These are phyloP conservation scores for Ascobolus immersus DNA, from an alignment of 495 filamentous ascomycete species.

Conservation along the genomic window DNA sequence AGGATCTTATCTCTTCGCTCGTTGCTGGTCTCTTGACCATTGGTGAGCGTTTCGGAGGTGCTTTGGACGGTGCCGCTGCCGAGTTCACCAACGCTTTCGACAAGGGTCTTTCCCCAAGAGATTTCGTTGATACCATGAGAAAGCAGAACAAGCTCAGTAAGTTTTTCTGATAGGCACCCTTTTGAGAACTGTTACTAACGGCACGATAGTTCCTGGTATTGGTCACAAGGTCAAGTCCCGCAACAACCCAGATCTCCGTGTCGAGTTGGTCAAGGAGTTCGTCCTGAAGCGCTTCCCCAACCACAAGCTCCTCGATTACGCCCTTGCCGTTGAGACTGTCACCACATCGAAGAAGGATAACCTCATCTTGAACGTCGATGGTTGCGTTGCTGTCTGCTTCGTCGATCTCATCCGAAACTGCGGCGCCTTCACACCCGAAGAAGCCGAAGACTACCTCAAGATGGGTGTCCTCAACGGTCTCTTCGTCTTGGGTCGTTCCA, in stretches of 20 bases:
- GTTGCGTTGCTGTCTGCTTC: conserved; percentile 94
- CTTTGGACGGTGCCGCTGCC: conserved; percentile 88
- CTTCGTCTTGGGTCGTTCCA: conserved; percentile 85
- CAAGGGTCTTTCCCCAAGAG: conserved; percentile 90
- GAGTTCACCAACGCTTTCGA: conserved; percentile 96
- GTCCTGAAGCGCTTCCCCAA: conserved; percentile 90
- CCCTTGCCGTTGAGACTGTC: conserved; percentile 88
- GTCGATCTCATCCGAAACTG: conserved; percentile 93
- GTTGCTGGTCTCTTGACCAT: conserved; percentile 95
- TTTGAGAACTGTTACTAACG: conserved; percentile 16
- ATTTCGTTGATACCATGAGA: conserved; percentile 95
- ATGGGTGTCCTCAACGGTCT: conserved; percentile 99
- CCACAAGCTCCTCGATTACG: conserved; percentile 93
- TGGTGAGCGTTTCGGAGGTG: conserved; percentile 93
- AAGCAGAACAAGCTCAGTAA: conserved; percentile 97
- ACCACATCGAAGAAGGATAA: conserved; percentile 99
- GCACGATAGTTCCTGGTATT: conserved; percentile 60
- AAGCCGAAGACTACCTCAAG: conserved; percentile 58
- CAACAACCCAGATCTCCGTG: conserved; percentile 98
- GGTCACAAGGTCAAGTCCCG: conserved; percentile 98
- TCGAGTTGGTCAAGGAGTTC: conserved; percentile 97
- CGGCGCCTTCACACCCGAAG: conserved; percentile 69
- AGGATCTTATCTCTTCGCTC: conserved; percentile 86
- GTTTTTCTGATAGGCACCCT: conserved; percentile 12
- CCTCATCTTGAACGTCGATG: conserved; percentile 96